Percentiles rank a stretch among this genome's conserved stretches.
phyloP scores from a whole-genome alignment of 2,329 filamentous ascomycete genomes.

The Xylaria digitata region DNA sequence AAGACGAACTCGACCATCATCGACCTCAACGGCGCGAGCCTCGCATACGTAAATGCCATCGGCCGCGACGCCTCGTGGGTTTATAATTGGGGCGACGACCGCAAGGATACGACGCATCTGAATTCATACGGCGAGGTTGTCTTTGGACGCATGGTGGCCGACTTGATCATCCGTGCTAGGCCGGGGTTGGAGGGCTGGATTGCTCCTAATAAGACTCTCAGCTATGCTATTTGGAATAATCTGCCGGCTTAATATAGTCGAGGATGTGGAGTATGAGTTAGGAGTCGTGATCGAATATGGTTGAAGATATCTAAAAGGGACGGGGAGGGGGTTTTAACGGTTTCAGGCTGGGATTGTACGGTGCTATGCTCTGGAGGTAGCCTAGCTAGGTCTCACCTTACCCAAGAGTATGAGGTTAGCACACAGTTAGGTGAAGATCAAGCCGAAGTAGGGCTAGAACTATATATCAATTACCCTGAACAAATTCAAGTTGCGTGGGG shows the following conservation, averaged over 20 bases:
- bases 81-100: constrained; percentile 57
- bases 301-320: background rate
- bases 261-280: background rate
- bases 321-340: too few relatives aligned
- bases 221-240: constrained; percentile 50
- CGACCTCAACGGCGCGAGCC: constrained; percentile 63
- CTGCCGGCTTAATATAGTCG: constrained; percentile 50
- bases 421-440: background rate
- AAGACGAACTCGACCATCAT: constrained; percentile 54
- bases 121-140: constrained; percentile 65
- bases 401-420: too few relatives aligned
- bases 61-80: constrained; percentile 57
- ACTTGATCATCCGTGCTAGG: constrained; percentile 56
- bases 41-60: constrained; percentile 64
- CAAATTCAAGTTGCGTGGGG: background rate
- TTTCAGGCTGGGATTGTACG: background rate
- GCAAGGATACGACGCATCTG: constrained; percentile 65
- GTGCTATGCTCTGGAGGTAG: background rate
- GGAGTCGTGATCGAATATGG: background rate
- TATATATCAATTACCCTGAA: background rate
- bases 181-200: constrained; percentile 45
- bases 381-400: too few relatives aligned
- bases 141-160: constrained; percentile 68
- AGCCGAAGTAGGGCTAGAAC: background rate
- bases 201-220: constrained; percentile 49